Evolutionary conservation across 345 rosid genomes (phyloP).

Genomic region (Linum usitatissimum): DNA sequence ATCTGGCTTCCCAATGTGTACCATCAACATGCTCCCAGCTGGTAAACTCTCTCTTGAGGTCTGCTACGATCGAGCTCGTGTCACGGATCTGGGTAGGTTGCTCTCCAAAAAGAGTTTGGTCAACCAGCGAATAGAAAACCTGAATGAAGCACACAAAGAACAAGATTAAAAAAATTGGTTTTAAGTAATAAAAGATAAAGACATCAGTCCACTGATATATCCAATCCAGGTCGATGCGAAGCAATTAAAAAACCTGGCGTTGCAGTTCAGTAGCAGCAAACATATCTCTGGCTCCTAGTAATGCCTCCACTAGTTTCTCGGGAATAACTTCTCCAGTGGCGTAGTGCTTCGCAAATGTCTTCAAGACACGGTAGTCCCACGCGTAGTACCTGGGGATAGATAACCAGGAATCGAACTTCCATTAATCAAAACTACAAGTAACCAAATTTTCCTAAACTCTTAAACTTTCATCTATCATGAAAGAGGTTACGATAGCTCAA

Average conservation of each 20-base stretch:
- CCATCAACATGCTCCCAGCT: constrained; percentile 90
- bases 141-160: constrained; percentile 16
- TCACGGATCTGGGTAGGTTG: constrained; percentile 33
- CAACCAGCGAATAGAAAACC: constrained; percentile 69
- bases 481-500: no score
- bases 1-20: constrained; percentile 73
- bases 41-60: constrained; percentile 52
- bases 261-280: constrained; percentile 93
- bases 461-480: no score
- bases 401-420: no score
- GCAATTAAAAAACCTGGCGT: constrained; percentile 48
- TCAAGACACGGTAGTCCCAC: constrained; percentile 72
- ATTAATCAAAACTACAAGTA: no score
- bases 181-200: not conserved
- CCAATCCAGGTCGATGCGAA: constrained; percentile 4
- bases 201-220: no score
- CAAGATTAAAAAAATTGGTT: constrained; percentile 5
- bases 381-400: constrained; percentile 60
- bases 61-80: constrained; percentile 52
- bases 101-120: constrained; percentile 84
- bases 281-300: constrained; percentile 83
- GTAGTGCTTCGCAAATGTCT: constrained; percentile 73
- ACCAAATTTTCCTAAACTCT: not conserved
- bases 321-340: constrained; percentile 80
- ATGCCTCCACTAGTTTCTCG: constrained; percentile 64